Percentiles rank a stretch among this genome's conserved stretches.
phyloP scores from a whole-genome alignment of 805 yeast species.

The Maudiozyma turicensis region DNA sequence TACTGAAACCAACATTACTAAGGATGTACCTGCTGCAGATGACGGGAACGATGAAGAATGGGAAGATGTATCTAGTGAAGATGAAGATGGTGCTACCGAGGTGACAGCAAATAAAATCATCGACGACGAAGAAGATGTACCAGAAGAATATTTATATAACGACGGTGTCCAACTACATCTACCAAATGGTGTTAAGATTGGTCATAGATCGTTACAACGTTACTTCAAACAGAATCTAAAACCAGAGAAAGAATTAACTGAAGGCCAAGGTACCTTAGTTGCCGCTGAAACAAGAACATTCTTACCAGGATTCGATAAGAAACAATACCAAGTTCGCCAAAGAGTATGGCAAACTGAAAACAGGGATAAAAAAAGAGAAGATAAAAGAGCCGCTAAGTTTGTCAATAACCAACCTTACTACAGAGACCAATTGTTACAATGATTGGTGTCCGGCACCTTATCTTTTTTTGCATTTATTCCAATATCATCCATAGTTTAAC shows the following conservation, averaged over 20 bases:
- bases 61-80: slow-evolving; percentile 8
- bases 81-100: slow-evolving; percentile 15
- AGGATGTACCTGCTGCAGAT: slow-evolving; percentile 1
- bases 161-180: slow-evolving; percentile 66
- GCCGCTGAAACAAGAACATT: slow-evolving; percentile 68
- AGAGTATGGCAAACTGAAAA: slow-evolving; percentile 62
- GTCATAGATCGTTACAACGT: slow-evolving; percentile 75
- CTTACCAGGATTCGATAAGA: slow-evolving; percentile 34
- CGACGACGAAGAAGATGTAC: slow-evolving; percentile 24
- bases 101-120: not conserved
- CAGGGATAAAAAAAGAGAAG: slow-evolving; percentile 40
- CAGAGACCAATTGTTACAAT: slow-evolving; percentile 66
- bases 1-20: not conserved
- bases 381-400: slow-evolving; percentile 59
- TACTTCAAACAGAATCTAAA: slow-evolving; percentile 67
- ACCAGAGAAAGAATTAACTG: slow-evolving; percentile 49
- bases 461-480: too few species aligned
- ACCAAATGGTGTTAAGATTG: slow-evolving; percentile 76
- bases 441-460: not conserved
- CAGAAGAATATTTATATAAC: slow-evolving; percentile 38
- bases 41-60: slow-evolving; percentile 25
- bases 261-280: slow-evolving; percentile 77
- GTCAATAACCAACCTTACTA: slow-evolving; percentile 83
- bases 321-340: slow-evolving; percentile 39
- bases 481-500: too few species aligned